Evolutionary conservation across 441 rosid species (phyloP).

Genomic region (Raphanus hybrid): DNA sequence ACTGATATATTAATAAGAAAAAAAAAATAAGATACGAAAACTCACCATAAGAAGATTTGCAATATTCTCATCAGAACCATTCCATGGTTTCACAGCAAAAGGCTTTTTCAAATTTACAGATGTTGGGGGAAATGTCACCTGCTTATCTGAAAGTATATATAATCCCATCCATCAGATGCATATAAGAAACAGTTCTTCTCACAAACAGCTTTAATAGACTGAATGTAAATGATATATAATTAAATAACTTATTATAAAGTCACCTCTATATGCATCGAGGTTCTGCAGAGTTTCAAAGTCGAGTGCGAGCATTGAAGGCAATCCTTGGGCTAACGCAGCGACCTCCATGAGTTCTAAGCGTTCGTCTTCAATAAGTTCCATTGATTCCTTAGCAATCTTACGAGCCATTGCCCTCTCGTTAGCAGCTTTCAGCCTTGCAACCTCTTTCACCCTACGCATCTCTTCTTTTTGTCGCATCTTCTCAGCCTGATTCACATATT

Average conservation of each 20-base stretch:
- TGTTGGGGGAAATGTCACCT: conserved; percentile 66
- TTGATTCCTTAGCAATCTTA: conserved; percentile 85
- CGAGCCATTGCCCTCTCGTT: conserved; percentile 93
- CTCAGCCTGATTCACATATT: conserved; percentile 62
- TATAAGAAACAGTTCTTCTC: conserved; percentile 3
- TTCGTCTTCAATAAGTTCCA: conserved; percentile 89
- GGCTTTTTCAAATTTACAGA: conserved; percentile 69
- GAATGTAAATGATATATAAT: neutral
- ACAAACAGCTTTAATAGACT: conserved; percentile 3
- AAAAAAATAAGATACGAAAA: too few relatives aligned
- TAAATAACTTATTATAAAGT: neutral
- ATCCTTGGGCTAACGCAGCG: conserved; percentile 74
- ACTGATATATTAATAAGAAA: neutral
- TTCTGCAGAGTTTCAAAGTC: conserved; percentile 78
- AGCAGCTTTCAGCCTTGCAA: conserved; percentile 90
- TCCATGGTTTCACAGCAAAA: conserved; percentile 76
- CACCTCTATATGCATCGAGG: conserved; percentile 82
- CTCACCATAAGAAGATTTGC: conserved; percentile 93
- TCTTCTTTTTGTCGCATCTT: conserved; percentile 89
- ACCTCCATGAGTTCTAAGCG: conserved; percentile 93
- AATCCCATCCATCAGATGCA: conserved; percentile 19
- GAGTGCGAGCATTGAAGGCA: conserved; percentile 69
- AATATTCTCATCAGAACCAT: conserved; percentile 72
- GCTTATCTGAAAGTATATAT: conserved; percentile 59
- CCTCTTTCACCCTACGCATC: conserved; percentile 80